Percentiles rank a stretch among this genome's conserved stretches.
These are phyloP conservation scores for Clitocybe nebularis DNA, from an alignment of 1,284 basidiomycete species.

Conservation along the genomic window DNA sequence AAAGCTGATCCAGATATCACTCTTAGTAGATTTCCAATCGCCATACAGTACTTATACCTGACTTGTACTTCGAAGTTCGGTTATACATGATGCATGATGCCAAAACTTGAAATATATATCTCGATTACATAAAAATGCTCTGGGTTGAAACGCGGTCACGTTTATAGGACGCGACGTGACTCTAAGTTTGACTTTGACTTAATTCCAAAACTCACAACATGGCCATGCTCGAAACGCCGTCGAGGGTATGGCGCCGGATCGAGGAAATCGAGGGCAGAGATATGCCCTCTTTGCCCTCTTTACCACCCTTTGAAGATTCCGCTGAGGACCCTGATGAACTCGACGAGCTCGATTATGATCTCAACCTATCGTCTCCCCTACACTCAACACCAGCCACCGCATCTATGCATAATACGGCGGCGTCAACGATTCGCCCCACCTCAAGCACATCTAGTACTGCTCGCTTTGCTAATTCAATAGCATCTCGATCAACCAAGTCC, in stretches of 20 bases:
- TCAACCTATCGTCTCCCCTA: constrained; percentile 40
- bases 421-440: constrained; percentile 46
- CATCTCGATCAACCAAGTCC: constrained; percentile 46
- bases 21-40: constrained; percentile 1
- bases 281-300: constrained; percentile 74
- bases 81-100: no score
- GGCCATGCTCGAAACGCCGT: constrained; percentile 70
- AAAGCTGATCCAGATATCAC: neutral
- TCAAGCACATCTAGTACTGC: constrained; percentile 59
- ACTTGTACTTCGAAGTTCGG: no score
- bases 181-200: neutral
- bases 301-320: constrained; percentile 66
- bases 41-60: no score
- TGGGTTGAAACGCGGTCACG: neutral
- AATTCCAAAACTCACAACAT: constrained; percentile 19
- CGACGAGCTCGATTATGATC: constrained; percentile 29
- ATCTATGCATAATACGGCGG: constrained; percentile 37
- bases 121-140: no score
- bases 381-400: constrained; percentile 62
- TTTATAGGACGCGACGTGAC: constrained; percentile 8
- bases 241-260: constrained; percentile 75
- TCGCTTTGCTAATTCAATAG: constrained; percentile 71
- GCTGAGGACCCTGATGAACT: constrained; percentile 27
- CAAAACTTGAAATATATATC: no score
- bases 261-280: constrained; percentile 64